These are phyloP conservation scores for Dichomitus squalens DNA, from an alignment of 1,284 basidiomycete genomes.

Conservation along the genomic window DNA sequence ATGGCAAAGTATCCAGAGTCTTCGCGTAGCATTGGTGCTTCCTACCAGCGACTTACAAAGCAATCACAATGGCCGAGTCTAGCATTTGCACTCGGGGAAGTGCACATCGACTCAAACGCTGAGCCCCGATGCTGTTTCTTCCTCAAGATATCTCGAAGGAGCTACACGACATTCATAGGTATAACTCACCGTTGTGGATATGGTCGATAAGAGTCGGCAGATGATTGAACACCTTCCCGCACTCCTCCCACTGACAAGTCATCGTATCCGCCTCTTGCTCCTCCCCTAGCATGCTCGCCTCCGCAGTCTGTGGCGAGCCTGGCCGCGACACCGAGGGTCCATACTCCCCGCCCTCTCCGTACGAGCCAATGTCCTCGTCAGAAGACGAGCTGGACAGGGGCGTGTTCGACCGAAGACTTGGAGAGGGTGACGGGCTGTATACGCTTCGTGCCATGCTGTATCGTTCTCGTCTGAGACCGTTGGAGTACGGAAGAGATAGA, in stretches of 20 bases:
- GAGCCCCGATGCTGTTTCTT: no score
- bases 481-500: not conserved
- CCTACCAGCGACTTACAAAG: no score
- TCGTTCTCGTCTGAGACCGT: not conserved
- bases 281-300: constrained; percentile 19
- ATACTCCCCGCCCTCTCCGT: constrained; percentile 21
- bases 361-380: constrained; percentile 23
- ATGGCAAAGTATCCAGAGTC: no score
- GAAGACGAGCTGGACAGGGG: constrained; percentile 33
- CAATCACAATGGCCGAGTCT: not conserved
- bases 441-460: constrained; percentile 34
- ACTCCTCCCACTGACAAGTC: constrained; percentile 80
- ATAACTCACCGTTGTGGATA: constrained; percentile 70
- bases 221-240: constrained; percentile 69
- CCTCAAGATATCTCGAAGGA: not conserved
- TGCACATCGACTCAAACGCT: not conserved
- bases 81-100: not conserved
- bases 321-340: constrained; percentile 27
- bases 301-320: constrained; percentile 30
- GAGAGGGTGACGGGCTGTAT: constrained; percentile 38
- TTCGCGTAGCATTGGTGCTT: no score
- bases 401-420: constrained; percentile 31
- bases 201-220: constrained; percentile 76
- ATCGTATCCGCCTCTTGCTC: constrained; percentile 29
- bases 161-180: not conserved